These are phyloP conservation scores for Mycosphaerella arachidis DNA, from an alignment of 2,329 filamentous ascomycete genomes.

Conservation along the genomic window DNA sequence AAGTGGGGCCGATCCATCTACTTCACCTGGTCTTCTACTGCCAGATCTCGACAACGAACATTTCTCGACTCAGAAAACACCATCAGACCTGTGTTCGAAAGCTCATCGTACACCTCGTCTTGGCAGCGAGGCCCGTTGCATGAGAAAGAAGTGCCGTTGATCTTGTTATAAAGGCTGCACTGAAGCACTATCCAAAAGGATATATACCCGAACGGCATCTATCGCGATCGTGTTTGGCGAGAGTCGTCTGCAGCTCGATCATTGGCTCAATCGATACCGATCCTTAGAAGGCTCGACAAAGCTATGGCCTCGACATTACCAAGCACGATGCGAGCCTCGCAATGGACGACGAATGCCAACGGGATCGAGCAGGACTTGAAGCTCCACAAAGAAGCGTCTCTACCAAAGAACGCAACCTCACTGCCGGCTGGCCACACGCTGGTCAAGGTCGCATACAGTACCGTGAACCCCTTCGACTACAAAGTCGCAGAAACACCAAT, in stretches of 20 bases:
- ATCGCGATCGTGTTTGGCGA: too few species aligned
- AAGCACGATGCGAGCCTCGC: slow-evolving; percentile 27
- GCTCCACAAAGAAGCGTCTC: slow-evolving; percentile 26
- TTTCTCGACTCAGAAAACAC: too few species aligned
- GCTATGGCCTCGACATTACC: background rate
- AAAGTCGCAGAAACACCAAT: slow-evolving; percentile 44
- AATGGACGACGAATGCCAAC: slow-evolving; percentile 25
- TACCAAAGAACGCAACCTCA: slow-evolving; percentile 20
- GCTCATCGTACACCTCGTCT: too few species aligned
- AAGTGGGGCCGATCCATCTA: background rate
- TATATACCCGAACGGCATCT: too few species aligned
- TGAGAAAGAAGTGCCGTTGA: too few species aligned
- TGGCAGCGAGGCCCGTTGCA: too few species aligned
- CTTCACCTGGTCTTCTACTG: background rate
- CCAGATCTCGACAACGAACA: background rate
- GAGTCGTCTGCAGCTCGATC: background rate
- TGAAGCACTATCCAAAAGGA: too few species aligned
- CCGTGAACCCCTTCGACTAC: slow-evolving; percentile 50
- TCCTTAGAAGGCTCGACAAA: background rate
- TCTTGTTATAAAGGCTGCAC: too few species aligned
- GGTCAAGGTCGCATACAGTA: slow-evolving; percentile 42
- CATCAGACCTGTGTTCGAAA: too few species aligned
- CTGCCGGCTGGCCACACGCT: slow-evolving; percentile 36
- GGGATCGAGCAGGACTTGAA: slow-evolving; percentile 35
- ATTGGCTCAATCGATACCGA: background rate